Conservation (phyloP, 169 alveolate species). For the Eimeria praecox region DNA sequence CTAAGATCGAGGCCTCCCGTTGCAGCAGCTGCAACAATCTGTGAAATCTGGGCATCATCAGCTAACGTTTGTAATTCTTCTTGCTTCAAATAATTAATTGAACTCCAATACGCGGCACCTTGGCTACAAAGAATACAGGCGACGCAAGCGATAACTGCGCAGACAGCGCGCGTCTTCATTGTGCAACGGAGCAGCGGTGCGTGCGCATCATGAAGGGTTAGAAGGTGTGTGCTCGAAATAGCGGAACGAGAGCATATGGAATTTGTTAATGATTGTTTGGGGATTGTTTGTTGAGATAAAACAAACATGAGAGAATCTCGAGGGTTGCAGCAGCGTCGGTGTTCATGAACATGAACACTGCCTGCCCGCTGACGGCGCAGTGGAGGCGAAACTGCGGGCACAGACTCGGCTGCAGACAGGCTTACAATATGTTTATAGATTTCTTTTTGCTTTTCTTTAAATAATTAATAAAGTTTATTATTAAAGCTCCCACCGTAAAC, state of each 20-base stretch:
- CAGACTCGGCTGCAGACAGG: neutral
- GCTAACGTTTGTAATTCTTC: too few species aligned
- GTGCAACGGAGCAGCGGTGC: neutral
- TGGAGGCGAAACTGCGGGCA: neutral
- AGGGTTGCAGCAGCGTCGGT: neutral
- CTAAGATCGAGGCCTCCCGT: too few species aligned
- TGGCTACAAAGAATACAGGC: neutral
- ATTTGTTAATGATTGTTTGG: neutral
- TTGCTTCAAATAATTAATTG: too few species aligned
- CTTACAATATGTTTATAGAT: neutral
- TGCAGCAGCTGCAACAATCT: too few species aligned
- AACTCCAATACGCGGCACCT: too few species aligned
- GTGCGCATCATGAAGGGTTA: neutral
- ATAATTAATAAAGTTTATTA: neutral
- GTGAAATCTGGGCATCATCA: too few species aligned
- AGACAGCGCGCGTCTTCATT: neutral
- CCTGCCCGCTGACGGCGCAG: neutral
- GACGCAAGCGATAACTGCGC: neutral
- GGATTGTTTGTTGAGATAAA: neutral
- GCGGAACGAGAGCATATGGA: neutral
- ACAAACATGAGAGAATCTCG: neutral
- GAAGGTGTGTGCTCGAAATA: neutral
- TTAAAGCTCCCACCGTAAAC: neutral
- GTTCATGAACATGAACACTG: neutral
- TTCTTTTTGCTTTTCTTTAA: neutral